Percentiles rank a stretch among this genome's conserved stretches.
phyloP scores from a whole-genome alignment of 345 rosid species.

The Corchorus capsularis region DNA sequence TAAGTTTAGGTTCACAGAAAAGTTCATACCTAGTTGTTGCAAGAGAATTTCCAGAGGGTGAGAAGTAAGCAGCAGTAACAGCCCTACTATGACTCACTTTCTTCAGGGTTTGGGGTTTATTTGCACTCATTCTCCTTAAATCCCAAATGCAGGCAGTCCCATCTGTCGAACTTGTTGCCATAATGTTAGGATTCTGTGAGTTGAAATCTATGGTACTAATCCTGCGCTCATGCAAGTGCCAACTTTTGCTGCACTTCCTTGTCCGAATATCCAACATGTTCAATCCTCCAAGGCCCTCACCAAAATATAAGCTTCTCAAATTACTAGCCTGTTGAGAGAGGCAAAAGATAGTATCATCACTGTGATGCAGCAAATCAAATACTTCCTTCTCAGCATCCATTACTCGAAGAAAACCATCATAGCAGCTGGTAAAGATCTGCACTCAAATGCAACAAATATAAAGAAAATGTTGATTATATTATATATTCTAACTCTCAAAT shows the following conservation, averaged over 20 bases:
- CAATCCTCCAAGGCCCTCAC: constrained; percentile 60
- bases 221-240: constrained; percentile 66
- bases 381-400: constrained; percentile 82
- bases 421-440: constrained; percentile 69
- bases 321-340: constrained; percentile 63
- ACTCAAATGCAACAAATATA: constrained; percentile 18
- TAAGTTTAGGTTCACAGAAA: not conserved
- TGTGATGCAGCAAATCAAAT: constrained; percentile 58
- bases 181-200: constrained; percentile 51
- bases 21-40: constrained; percentile 72
- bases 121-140: constrained; percentile 51
- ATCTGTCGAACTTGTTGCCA: constrained; percentile 86
- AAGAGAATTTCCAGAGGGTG: constrained; percentile 73
- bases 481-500: not conserved
- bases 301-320: constrained; percentile 53
- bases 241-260: constrained; percentile 43
- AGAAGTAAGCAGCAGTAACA: constrained; percentile 86
- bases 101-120: constrained; percentile 41
- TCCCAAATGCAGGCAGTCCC: constrained; percentile 88
- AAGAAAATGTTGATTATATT: not conserved
- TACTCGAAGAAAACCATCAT: constrained; percentile 66
- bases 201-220: constrained; percentile 82
- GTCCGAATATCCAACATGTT: constrained; percentile 63
- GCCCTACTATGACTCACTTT: constrained; percentile 51
- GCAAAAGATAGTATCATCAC: constrained; percentile 54